Evolutionary conservation across 768 basidiomycete genomes (phyloP).

Genomic region (Lentinula raphanica): DNA sequence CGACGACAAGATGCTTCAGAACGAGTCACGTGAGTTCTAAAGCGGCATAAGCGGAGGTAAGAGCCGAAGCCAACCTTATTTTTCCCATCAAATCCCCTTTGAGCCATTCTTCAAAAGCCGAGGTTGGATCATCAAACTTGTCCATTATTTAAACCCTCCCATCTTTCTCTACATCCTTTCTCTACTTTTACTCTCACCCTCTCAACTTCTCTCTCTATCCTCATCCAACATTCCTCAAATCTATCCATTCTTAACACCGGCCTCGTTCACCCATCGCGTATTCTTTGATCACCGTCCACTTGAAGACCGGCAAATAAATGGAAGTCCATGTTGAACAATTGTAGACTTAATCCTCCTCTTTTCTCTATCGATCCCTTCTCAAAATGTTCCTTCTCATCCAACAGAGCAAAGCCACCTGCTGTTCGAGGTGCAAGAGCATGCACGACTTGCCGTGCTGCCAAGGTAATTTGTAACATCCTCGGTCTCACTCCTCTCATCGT

Average conservation of each 20-base stretch:
- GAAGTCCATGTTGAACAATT: neutral
- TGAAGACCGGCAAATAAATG: neutral
- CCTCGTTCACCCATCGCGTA: neutral
- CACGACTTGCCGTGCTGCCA: constrained; percentile 80
- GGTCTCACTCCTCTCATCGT: constrained; percentile 7
- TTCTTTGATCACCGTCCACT: constrained; percentile 5
- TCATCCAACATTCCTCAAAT: neutral
- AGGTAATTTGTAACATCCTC: constrained; percentile 38
- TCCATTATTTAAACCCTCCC: neutral
- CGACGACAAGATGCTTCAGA: neutral
- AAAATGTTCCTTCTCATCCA: constrained; percentile 7
- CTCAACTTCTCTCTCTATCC: neutral
- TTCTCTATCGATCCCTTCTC: no score
- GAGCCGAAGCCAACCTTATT: neutral
- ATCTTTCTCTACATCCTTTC: neutral
- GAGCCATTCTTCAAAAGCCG: neutral
- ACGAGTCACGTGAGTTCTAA: neutral
- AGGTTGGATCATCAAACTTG: neutral
- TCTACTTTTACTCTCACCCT: neutral
- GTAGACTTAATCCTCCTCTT: neutral
- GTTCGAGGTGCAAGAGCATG: constrained; percentile 63
- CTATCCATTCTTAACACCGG: neutral
- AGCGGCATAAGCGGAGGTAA: neutral
- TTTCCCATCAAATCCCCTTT: neutral
- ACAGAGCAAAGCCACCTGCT: constrained; percentile 42